A percentile compares a stretch with the other conserved stretches of the same genome.
phyloP scores from a whole-genome alignment of 768 basidiomycete genomes.

The Suillus clintonianus region DNA sequence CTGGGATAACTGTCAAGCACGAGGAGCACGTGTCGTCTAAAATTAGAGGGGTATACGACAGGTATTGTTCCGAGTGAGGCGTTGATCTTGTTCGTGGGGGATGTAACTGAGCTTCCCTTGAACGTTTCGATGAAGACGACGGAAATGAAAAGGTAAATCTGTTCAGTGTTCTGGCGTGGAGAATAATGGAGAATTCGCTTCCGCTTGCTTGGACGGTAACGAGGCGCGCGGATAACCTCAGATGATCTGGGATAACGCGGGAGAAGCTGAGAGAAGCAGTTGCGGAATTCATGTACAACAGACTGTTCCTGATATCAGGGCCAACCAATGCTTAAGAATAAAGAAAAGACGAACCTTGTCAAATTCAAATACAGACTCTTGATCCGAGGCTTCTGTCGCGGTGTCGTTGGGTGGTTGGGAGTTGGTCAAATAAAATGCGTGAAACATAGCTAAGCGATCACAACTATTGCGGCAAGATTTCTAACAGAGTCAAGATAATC shows the following conservation, averaged over 20 bases:
- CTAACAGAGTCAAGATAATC: no score
- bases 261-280: conserved; percentile 42
- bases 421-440: no score
- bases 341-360: conserved; percentile 47
- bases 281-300: conserved; percentile 56
- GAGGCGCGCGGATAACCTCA: conserved; percentile 7
- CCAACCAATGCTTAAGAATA: conserved; percentile 8
- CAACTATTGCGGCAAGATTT: no score
- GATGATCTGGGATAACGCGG: conserved; percentile 8
- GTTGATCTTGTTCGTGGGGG: conserved; percentile 23
- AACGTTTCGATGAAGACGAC: conserved; percentile 57
- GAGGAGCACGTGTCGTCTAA: neutral
- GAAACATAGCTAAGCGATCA: no score
- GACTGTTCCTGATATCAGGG: conserved; percentile 45
- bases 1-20: neutral
- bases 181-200: conserved; percentile 11
- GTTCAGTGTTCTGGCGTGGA: conserved; percentile 72
- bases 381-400: conserved; percentile 23
- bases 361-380: conserved; percentile 40
- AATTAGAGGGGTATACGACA: neutral
- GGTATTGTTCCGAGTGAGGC: conserved; percentile 21
- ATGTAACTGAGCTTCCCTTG: conserved; percentile 45
- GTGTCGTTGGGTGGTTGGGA: conserved; percentile 38
- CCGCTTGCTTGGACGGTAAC: conserved; percentile 33
- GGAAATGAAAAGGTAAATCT: conserved; percentile 78